Conservation (phyloP, 2,329 filamentous ascomycete genomes). For the Aspergillus sp. region DNA sequence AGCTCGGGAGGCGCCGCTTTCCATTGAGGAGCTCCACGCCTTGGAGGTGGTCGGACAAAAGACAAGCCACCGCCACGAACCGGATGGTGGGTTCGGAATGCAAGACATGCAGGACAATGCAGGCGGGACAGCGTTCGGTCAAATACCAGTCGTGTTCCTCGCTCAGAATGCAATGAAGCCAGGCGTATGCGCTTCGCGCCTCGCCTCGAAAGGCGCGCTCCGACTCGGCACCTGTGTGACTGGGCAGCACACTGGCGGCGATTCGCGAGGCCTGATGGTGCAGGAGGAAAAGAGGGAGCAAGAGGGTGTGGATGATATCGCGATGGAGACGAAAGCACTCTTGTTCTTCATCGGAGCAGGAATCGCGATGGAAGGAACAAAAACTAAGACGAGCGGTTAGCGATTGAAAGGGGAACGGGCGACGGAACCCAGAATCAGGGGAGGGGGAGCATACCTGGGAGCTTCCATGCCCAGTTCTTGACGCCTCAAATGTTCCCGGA, state of each 20-base stretch:
- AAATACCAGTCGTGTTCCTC: constrained; percentile 60
- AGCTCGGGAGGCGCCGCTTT: constrained; percentile 25
- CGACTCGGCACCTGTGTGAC: constrained; percentile 50
- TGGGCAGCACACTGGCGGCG: constrained; percentile 51
- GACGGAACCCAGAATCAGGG: background rate
- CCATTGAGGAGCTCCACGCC: constrained; percentile 21
- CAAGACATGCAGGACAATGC: constrained; percentile 42
- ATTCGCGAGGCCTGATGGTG: constrained; percentile 55
- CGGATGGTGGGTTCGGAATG: constrained; percentile 47
- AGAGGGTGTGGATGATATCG: constrained; percentile 58
- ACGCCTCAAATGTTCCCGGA: constrained; percentile 34
- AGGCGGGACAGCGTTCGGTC: constrained; percentile 55
- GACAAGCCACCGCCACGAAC: constrained; percentile 42
- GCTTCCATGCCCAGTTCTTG: constrained; percentile 35
- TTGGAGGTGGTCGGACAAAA: constrained; percentile 36
- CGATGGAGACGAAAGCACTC: constrained; percentile 51
- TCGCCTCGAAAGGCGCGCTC: constrained; percentile 58
- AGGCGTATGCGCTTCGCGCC: constrained; percentile 57
- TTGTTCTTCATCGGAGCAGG: constrained; percentile 30
- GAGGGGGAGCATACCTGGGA: constrained; percentile 23
- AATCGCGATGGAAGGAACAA: constrained; percentile 34
- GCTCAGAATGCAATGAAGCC: constrained; percentile 58
- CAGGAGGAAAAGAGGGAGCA: constrained; percentile 58
- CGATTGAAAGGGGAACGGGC: background rate
- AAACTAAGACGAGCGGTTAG: constrained; percentile 28